Conservation (phyloP, 2,329 filamentous ascomycete genomes). For the Apiospora phragmitis region DNA sequence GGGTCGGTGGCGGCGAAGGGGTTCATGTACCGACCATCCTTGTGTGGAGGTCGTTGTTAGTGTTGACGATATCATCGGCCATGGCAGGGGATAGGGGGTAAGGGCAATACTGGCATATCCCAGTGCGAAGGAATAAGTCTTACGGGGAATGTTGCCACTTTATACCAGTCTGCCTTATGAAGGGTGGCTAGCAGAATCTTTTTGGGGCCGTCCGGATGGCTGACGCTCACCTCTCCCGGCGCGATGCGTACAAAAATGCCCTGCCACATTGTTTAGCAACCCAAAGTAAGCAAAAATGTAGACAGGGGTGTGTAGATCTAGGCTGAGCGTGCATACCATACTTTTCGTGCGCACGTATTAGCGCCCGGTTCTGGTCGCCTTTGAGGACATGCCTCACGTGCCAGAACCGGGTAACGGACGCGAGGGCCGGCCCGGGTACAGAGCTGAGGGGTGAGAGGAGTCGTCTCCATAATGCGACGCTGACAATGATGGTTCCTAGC, state of each 20-base stretch:
- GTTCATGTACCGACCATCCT: neutral
- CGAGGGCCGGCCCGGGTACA: slow-evolving; percentile 42
- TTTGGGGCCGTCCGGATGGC: slow-evolving; percentile 40
- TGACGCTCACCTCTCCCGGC: slow-evolving; percentile 43
- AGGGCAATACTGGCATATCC: no score
- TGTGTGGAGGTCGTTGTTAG: neutral
- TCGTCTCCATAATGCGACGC: neutral
- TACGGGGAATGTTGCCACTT: slow-evolving; percentile 34
- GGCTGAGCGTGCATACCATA: slow-evolving; percentile 33
- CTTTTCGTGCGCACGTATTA: slow-evolving; percentile 37
- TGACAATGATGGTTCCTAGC: neutral
- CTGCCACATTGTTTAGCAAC: slow-evolving; percentile 17
- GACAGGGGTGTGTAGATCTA: neutral
- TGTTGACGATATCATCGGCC: neutral
- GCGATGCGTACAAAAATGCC: slow-evolving; percentile 44
- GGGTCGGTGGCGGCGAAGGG: slow-evolving; percentile 22
- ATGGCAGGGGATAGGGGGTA: neutral
- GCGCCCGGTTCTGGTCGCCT: slow-evolving; percentile 38
- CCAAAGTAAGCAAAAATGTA: neutral
- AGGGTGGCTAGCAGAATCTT: slow-evolving; percentile 35
- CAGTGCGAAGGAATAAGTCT: neutral
- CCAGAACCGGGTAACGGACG: slow-evolving; percentile 41
- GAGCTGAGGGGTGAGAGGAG: slow-evolving; percentile 18
- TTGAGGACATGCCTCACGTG: slow-evolving; percentile 37
- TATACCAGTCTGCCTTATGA: slow-evolving; percentile 36